These are phyloP conservation scores for Protomyces arabidopsidicola DNA, from an alignment of 1,139 yeast genomes.

Conservation along the genomic window DNA sequence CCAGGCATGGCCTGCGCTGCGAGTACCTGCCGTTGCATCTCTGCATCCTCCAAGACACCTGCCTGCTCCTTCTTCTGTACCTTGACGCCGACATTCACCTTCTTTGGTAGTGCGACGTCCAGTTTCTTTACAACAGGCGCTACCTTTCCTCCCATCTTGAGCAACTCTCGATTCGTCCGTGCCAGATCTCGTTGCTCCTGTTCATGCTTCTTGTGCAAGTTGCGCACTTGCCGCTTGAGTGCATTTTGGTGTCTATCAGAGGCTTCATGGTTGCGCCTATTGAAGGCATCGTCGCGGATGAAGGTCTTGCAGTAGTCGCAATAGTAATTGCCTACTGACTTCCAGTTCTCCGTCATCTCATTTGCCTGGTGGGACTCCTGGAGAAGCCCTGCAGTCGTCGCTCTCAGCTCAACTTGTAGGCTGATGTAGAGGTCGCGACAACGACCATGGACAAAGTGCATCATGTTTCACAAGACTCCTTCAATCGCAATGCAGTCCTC, in stretches of 20 bases:
- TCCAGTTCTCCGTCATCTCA: conserved; percentile 23
- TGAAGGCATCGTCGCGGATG: conserved; percentile 27
- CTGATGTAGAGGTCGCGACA: neutral
- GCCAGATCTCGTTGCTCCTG: conserved; percentile 13
- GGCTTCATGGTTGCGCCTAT: conserved; percentile 23
- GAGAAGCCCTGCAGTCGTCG: no score
- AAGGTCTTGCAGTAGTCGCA: conserved; percentile 26
- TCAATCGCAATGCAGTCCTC: conserved; percentile 51
- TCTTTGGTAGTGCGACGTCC: neutral
- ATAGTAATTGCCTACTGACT: conserved; percentile 25
- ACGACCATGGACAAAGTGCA: conserved; percentile 36
- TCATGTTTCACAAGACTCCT: conserved; percentile 46
- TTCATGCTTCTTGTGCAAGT: conserved; percentile 14
- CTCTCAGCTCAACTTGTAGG: neutral
- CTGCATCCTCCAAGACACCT: conserved; percentile 10
- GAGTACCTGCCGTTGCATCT: conserved; percentile 9
- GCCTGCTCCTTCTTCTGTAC: neutral
- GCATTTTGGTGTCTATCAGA: conserved; percentile 27
- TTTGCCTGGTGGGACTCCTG: neutral
- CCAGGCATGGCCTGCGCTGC: conserved; percentile 24
- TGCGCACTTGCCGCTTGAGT: conserved; percentile 21
- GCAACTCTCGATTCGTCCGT: conserved; percentile 20
- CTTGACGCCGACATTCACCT: conserved; percentile 5
- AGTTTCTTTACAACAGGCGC: neutral
- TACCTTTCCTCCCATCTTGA: conserved; percentile 18